Conservation (phyloP, 495 filamentous ascomycete genomes). For the Viridothelium virens region DNA sequence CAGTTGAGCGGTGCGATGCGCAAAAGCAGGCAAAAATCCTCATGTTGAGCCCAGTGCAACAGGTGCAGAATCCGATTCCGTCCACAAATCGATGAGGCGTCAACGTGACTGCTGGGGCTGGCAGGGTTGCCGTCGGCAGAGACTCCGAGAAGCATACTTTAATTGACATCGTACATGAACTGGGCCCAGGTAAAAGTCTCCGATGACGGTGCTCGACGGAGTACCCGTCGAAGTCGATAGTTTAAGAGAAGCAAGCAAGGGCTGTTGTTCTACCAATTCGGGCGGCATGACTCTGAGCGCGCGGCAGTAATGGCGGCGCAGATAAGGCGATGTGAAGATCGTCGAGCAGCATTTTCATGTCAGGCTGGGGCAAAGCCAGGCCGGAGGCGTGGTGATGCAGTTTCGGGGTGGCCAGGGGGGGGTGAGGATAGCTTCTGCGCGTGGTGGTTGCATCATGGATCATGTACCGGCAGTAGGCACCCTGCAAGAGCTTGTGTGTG, state of each 20-base stretch:
- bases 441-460: slow-evolving; percentile 10
- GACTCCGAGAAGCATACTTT: background rate
- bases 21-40: background rate
- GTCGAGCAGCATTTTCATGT: background rate
- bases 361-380: background rate
- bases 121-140: background rate
- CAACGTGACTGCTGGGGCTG: background rate
- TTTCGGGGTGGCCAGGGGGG: background rate
- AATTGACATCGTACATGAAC: background rate
- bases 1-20: background rate
- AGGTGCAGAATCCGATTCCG: background rate
- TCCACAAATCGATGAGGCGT: background rate
- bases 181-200: background rate
- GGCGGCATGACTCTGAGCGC: background rate
- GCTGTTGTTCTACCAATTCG: background rate
- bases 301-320: background rate
- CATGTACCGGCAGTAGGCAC: slow-evolving; percentile 9
- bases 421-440: background rate
- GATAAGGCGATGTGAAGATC: background rate
- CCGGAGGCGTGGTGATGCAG: background rate
- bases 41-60: background rate
- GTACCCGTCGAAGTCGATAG: too few species aligned
- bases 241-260: background rate
- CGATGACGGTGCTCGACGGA: background rate
- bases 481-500: slow-evolving; percentile 6